Percentiles rank a stretch among this genome's conserved stretches.
phyloP scores from a whole-genome alignment of 2,329 filamentous ascomycete genomes.

The Fusarium dimerum region DNA sequence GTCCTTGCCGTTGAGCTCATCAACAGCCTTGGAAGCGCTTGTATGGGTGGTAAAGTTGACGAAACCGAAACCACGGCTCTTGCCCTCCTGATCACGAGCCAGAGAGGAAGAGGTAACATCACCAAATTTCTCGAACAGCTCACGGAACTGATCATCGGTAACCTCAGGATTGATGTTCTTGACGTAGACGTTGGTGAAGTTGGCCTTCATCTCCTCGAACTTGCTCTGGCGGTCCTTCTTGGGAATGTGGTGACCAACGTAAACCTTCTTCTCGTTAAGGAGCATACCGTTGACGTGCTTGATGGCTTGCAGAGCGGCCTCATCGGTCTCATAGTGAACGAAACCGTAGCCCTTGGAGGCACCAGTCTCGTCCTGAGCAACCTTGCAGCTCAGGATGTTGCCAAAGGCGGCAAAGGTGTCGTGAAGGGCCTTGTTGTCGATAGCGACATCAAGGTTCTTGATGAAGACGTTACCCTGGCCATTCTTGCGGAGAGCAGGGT shows the following conservation, averaged over 20 bases:
- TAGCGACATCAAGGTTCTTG: slow-evolving; percentile 98
- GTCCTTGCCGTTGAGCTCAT: slow-evolving; percentile 87
- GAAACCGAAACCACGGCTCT: slow-evolving; percentile 94
- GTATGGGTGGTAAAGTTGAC: slow-evolving; percentile 96
- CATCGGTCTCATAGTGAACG: slow-evolving; percentile 99
- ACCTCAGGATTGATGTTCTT: slow-evolving; percentile 92
- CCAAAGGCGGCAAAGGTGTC: slow-evolving; percentile 99
- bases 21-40: slow-evolving; percentile 80
- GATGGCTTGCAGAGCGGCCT: slow-evolving; percentile 95
- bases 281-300: slow-evolving; percentile 99
- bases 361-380: slow-evolving; percentile 94
- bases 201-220: slow-evolving; percentile 99
- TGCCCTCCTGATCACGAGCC: slow-evolving; percentile 83
- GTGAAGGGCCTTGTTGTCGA: slow-evolving; percentile 99
- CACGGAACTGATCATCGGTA: slow-evolving; percentile 91
- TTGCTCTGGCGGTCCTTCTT: slow-evolving; percentile 99
- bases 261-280: slow-evolving; percentile 99
- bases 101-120: slow-evolving; percentile 95
- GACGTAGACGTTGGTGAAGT: slow-evolving; percentile 99
- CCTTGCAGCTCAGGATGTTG: slow-evolving; percentile 99
- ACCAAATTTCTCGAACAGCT: slow-evolving; percentile 87
- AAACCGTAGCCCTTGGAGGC: slow-evolving; percentile 99
- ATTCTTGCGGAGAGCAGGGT: slow-evolving; percentile 98
- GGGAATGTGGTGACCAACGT: slow-evolving; percentile 97
- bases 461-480: slow-evolving; percentile 99